These are phyloP conservation scores for Ogataea methanolica DNA, from an alignment of 805 yeast genomes.

Conservation along the genomic window DNA sequence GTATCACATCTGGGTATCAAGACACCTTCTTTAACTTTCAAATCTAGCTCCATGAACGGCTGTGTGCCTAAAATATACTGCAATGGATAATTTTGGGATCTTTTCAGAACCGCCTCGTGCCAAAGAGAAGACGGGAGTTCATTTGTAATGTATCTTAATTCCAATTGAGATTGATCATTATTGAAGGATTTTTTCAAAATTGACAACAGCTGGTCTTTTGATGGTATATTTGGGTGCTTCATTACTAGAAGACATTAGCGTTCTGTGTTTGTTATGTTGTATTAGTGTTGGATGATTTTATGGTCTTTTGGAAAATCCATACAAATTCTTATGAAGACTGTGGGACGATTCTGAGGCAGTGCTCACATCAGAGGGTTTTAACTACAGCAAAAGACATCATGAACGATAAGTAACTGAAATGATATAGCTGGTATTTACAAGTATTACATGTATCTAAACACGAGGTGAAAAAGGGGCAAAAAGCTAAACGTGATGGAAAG, in stretches of 20 bases:
- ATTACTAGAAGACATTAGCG: background rate
- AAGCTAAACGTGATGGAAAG: too few species aligned
- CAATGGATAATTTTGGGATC: slow-evolving; percentile 61
- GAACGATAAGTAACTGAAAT: too few species aligned
- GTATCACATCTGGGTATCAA: slow-evolving; percentile 94
- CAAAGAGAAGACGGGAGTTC: slow-evolving; percentile 49
- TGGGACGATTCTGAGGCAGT: too few species aligned
- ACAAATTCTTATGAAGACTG: too few species aligned
- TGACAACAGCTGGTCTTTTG: slow-evolving; percentile 5
- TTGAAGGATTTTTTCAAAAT: slow-evolving; percentile 12
- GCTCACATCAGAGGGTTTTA: too few species aligned
- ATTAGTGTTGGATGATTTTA: too few species aligned
- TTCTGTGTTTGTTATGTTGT: background rate
- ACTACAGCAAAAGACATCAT: too few species aligned
- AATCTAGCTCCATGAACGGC: slow-evolving; percentile 73
- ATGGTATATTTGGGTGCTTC: background rate
- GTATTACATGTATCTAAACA: too few species aligned
- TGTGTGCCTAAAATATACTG: slow-evolving; percentile 84
- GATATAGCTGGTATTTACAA: too few species aligned
- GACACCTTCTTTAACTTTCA: slow-evolving; percentile 59
- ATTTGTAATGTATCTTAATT: slow-evolving; percentile 57
- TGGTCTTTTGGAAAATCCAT: too few species aligned
- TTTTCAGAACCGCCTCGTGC: slow-evolving; percentile 45
- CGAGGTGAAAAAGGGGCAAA: too few species aligned
- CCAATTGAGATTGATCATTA: slow-evolving; percentile 42